Evolutionary conservation across 2,329 filamentous ascomycete genomes (phyloP).

Genomic region (Lasiodiplodia citricola): DNA sequence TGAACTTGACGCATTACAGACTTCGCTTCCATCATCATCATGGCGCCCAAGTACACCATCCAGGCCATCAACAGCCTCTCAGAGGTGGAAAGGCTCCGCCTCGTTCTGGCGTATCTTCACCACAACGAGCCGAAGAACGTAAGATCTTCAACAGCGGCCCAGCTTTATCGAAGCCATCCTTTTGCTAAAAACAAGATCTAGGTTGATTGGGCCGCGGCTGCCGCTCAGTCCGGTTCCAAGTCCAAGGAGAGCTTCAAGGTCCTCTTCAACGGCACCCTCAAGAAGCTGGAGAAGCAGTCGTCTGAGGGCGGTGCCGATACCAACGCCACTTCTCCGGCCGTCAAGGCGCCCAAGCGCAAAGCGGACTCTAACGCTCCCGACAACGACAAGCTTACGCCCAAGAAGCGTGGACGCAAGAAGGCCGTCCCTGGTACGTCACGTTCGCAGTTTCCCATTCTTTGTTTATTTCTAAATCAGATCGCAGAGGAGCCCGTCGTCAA

Average conservation of each 20-base stretch:
- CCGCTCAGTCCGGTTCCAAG: neutral
- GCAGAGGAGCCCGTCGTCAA: neutral
- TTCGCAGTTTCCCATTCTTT: neutral
- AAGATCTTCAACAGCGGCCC: neutral
- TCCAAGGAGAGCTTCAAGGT: neutral
- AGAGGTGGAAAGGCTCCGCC: neutral
- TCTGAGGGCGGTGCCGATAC: too few species aligned
- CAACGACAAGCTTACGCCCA: neutral
- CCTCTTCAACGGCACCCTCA: slow-evolving; percentile 1
- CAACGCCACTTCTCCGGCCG: neutral
- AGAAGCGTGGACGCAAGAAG: slow-evolving; percentile 4
- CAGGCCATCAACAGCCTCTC: slow-evolving; percentile 3
- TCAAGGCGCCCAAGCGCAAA: neutral
- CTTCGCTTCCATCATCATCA: neutral
- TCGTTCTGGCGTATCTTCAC: neutral
- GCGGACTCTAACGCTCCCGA: neutral
- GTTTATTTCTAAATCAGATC: neutral
- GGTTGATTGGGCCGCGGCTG: slow-evolving; percentile 6
- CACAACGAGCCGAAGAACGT: slow-evolving; percentile 16
- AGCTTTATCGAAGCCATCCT: neutral
- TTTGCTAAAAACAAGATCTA: neutral
- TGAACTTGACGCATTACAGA: neutral
- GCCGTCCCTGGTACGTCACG: neutral
- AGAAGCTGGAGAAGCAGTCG: neutral
- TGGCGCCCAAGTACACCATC: neutral